Base-by-base conservation (phyloP, 2,329 filamentous ascomycete species). In the Lecanicillium sp. region DNA sequence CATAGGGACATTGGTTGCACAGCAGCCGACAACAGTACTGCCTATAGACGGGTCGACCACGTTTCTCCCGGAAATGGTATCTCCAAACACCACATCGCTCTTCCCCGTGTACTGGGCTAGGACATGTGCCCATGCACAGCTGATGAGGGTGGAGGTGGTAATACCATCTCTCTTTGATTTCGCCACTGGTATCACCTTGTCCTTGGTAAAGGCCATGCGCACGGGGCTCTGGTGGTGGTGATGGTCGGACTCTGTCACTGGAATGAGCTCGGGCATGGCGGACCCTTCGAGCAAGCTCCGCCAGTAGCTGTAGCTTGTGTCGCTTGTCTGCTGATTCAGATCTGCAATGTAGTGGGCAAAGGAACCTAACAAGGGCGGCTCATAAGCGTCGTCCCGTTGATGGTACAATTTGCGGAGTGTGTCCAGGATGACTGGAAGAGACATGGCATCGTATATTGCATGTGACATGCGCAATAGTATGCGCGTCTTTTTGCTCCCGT, bases 11-110 rank as follows among this genome's bases (percentile, higher is more conserved):
- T 49, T 26, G 23, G 46, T 49, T 19, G 46, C 38, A 37, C 46
- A 49, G 46, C 46, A 49, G 30, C 46, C 46, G 38, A 49, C 46
- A 24, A 44, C 17, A n/a, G 46, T 43, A 27, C 24, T 38, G 4
- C 23, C 11, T 35, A 49, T 49, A 17, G 29, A 42, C 9, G 38
- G 38, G 33, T 49, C 46, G 19, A 43, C 46, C 29, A 49, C 38
- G 39, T 38, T 49, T 38, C 46, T 35, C 30, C 30, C 30, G n/a
- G 30, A 33, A 33, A 33, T 33, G 8, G 30, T 33, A 33, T 33
- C 30, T 33, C 30, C 30, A 33, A 33, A 33, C 30, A 33, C 30
- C 30, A 33, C 30, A 33, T 33, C 30, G 30, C 30, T 33, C 30
- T 33, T 33, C 30, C 30, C 9, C 30, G 30, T 33, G 30, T 33